Percentiles rank a stretch among this genome's conserved stretches.
These are phyloP conservation scores for Aphelidium insulamus DNA, from an alignment of 371 early-diverging fungal species.

Conservation along the genomic window DNA sequence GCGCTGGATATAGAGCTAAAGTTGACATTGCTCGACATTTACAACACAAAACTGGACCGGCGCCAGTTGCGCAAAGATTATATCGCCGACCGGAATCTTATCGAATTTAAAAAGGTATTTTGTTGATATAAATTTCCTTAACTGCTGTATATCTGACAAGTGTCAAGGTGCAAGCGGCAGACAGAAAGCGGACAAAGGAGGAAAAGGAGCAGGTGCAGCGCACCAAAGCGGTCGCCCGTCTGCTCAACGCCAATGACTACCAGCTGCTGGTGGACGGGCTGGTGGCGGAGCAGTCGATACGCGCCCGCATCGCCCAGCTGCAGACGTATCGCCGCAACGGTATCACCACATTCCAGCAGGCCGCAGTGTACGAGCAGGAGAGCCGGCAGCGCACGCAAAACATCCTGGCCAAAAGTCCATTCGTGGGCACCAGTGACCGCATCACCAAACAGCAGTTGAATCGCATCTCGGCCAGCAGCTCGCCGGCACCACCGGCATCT, in stretches of 20 bases:
- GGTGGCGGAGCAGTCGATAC: conserved; percentile 40
- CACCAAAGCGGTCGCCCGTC: conserved; percentile 69
- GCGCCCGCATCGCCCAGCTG: conserved; percentile 54
- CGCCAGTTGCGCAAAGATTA: conserved; percentile 64
- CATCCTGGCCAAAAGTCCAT: too few species aligned
- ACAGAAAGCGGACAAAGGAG: conserved; percentile 58
- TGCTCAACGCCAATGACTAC: conserved; percentile 62
- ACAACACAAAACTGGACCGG: conserved; percentile 64
- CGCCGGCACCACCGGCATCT: too few species aligned
- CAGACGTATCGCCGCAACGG: conserved; percentile 82
- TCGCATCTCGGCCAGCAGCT: too few species aligned
- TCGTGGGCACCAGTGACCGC: too few species aligned
- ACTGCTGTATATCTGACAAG: not conserved
- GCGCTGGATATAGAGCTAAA: conserved; percentile 75
- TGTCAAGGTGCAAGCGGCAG: conserved; percentile 34
- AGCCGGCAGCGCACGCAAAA: too few species aligned
- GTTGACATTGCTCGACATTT: conserved; percentile 73
- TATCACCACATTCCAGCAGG: conserved; percentile 46
- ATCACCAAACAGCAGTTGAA: too few species aligned
- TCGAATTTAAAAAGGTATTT: conserved; percentile 50
- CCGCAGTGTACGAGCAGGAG: conserved; percentile 39
- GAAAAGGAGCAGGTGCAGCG: conserved; percentile 55
- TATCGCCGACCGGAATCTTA: conserved; percentile 61
- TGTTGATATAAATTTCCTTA: not conserved
- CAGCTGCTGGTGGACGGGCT: conserved; percentile 59